A percentile compares a stretch with the other conserved stretches of the same genome.
Evolutionary conservation across 2,329 filamentous ascomycete genomes (phyloP).

Genomic region (Monilinia laxa): DNA sequence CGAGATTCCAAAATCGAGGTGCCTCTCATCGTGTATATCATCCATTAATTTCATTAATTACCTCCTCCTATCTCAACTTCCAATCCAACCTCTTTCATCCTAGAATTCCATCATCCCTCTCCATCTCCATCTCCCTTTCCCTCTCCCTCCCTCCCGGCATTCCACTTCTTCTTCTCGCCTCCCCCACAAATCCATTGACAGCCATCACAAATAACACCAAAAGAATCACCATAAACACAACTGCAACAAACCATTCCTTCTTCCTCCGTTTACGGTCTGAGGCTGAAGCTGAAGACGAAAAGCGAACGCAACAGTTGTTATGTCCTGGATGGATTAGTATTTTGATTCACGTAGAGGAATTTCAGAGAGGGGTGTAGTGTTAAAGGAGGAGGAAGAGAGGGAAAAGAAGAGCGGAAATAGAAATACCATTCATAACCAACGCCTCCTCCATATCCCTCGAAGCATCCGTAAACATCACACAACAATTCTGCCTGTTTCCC

Average conservation of each 20-base stretch:
- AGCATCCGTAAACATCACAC: conserved; percentile 34
- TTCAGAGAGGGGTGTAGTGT: not conserved
- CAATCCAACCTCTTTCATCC: not conserved
- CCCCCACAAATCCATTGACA: not conserved
- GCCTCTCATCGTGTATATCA: not conserved
- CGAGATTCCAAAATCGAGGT: not conserved
- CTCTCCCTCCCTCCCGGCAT: not conserved
- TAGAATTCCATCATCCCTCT: not conserved
- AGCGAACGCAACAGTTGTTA: conserved; percentile 33
- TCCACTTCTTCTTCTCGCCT: not conserved
- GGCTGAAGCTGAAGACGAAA: not conserved
- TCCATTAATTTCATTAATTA: not conserved
- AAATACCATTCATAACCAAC: conserved; percentile 11
- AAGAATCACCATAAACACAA: conserved; percentile 2
- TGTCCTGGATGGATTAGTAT: not conserved
- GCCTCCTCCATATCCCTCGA: conserved; percentile 30
- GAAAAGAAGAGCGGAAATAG: not conserved
- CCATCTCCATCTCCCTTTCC: not conserved
- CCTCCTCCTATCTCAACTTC: not conserved
- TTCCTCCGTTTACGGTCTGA: not conserved
- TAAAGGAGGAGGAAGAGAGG: not conserved
- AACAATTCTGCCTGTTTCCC: conserved; percentile 31
- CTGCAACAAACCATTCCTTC: not conserved
- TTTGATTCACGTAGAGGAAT: not conserved
- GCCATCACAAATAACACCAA: not conserved